Evolutionary conservation across 2,329 filamentous ascomycete genomes (phyloP), one percentile per base, ranked within the genome.

Genomic region (Neonectria coccinea): DNA sequence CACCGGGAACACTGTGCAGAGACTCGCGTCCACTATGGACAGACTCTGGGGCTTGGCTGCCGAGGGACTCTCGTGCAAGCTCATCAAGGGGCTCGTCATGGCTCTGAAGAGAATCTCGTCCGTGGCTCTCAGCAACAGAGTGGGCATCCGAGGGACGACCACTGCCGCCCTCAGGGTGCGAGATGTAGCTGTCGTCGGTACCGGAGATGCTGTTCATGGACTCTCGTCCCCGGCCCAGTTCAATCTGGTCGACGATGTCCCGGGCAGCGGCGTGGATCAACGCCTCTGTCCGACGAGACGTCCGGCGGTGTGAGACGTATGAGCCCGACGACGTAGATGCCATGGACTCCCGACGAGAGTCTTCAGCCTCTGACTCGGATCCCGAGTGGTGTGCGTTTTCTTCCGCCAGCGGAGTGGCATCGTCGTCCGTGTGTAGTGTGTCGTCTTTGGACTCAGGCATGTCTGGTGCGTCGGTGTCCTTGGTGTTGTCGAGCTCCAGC

Each of bases 181-280:
- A 56, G 27, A 47, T n/a, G 9, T 25, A 39, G 29, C 20, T 50
- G 2, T 57, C 55, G 7, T 57, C 55, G 44, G 29, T 18, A 5
- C 29, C 55, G n/a, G 44, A 51, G n/a, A 33, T 9, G n/a, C 48
- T 70, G 52, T 78, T 57, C 73, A 74, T 41, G 1, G 73, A 74
- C 29, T 72, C 70, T 16, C 70, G 67, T 22, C 61, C 61, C 16
- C 63, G 62, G 22, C 64, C 62, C 42, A 81, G 77, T 39, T 78
- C 82, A 16, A 85, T 81, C 44, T 81, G 82, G 2, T 80, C 82
- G 10, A 86, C 79, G 14, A 87, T 84, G 22, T 83, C 83, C 55
- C 81, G 78, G 1, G 85, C 85, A 1, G 85, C 85, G 25, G 81
- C 82, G 33, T 86, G 83, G 64, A 88, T 87, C 39, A 86, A 76